A percentile compares a stretch with the other conserved stretches of the same genome.
Evolutionary conservation across 306 rosid species (phyloP).

Genomic region (Oxytropis ochrocephala): DNA sequence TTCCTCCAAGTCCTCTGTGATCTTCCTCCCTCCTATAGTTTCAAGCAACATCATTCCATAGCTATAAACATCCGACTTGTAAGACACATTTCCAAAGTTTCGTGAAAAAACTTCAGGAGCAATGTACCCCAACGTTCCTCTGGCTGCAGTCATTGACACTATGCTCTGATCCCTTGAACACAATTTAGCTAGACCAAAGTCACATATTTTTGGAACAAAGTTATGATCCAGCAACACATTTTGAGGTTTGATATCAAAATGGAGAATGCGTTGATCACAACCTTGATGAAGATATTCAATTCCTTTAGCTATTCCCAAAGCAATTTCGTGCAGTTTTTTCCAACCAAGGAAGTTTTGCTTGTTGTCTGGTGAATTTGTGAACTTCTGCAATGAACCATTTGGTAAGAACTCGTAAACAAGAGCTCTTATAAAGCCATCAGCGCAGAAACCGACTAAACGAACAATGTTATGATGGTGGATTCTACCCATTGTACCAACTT

Average conservation of each 20-base stretch:
- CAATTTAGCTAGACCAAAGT: conserved; percentile 38
- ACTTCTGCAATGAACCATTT: conserved; percentile 29
- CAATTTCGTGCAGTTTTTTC: conserved; percentile 22
- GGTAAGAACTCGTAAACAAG: conserved; percentile 34
- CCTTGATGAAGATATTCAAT: conserved; percentile 45
- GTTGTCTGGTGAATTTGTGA: background rate
- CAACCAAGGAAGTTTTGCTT: conserved; percentile 21
- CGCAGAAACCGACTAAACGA: conserved; percentile 40
- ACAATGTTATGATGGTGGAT: conserved; percentile 41
- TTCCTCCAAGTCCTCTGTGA: no score
- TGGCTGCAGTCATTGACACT: conserved; percentile 33
- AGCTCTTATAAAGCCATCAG: conserved; percentile 34
- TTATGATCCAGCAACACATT: conserved; percentile 31
- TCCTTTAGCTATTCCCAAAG: conserved; percentile 36
- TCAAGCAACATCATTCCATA: no score
- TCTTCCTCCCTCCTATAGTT: no score
- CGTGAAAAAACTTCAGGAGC: no score
- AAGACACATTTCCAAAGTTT: no score
- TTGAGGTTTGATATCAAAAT: conserved; percentile 39
- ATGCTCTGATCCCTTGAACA: conserved; percentile 33
- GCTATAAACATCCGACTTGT: no score
- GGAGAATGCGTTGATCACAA: conserved; percentile 31
- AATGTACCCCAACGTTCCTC: no score
- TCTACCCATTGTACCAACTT: conserved; percentile 32
- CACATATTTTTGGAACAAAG: conserved; percentile 29